phyloP scores from a whole-genome alignment of 2,329 filamentous ascomycete species.

The Phyllosticta capitalensis region DNA sequence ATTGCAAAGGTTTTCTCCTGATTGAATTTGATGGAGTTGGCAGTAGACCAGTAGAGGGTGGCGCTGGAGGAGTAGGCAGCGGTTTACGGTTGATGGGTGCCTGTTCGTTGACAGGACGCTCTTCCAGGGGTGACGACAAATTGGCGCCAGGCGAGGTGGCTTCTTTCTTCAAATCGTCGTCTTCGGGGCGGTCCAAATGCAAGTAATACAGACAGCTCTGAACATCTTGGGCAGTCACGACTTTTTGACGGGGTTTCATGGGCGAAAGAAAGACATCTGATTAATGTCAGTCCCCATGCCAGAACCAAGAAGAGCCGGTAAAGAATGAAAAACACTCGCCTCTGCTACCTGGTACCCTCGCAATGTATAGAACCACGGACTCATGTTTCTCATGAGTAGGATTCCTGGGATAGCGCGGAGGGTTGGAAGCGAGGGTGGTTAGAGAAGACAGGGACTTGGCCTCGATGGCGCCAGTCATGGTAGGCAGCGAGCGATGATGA shows the following conservation, averaged over 20 bases:
- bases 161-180: slow-evolving; percentile 13
- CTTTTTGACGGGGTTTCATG: slow-evolving; percentile 78
- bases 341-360: slow-evolving; percentile 81
- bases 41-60: not conserved
- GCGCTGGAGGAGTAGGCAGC: not conserved
- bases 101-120: not conserved
- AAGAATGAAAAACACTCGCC: slow-evolving; percentile 32
- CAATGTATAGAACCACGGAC: slow-evolving; percentile 79
- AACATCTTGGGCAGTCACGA: slow-evolving; percentile 80
- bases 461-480: slow-evolving; percentile 45
- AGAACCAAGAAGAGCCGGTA: slow-evolving; percentile 11
- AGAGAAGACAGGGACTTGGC: slow-evolving; percentile 75
- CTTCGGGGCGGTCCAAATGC: slow-evolving; percentile 61
- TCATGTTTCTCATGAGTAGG: slow-evolving; percentile 59
- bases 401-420: slow-evolving; percentile 74
- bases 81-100: slow-evolving; percentile 9
- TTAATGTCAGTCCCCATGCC: slow-evolving; percentile 4
- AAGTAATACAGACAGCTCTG: slow-evolving; percentile 84
- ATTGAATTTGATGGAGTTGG: not conserved
- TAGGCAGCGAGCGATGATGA: not conserved
- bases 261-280: slow-evolving; percentile 86
- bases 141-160: not conserved
- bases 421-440: slow-evolving; percentile 73
- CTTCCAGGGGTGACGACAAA: not conserved
- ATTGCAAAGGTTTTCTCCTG: slow-evolving; percentile 5